Evolutionary conservation across 2,329 filamentous ascomycete species (phyloP).

Genomic region (Cladophialophora exuberans): DNA sequence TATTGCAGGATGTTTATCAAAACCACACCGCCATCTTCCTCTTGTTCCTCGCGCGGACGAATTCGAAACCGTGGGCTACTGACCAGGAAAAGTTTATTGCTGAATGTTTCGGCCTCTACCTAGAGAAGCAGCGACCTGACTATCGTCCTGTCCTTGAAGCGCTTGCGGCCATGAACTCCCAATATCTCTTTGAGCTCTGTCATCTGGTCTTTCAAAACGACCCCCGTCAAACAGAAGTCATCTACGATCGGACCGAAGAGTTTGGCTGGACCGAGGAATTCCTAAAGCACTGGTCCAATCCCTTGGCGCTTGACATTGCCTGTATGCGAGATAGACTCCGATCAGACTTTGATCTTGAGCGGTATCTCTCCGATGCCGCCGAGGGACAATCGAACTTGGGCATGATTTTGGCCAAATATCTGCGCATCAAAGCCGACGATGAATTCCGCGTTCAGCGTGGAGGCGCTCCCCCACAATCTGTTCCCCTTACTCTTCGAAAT

Average conservation of each 20-base stretch:
- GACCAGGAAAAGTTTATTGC: constrained; percentile 54
- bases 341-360: constrained; percentile 63
- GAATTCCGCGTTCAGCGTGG: constrained; percentile 76
- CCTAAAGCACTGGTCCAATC: constrained; percentile 71
- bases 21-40: constrained; percentile 54
- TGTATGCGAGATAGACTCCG: constrained; percentile 81
- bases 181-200: constrained; percentile 81
- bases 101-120: constrained; percentile 72
- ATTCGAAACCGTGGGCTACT: constrained; percentile 52
- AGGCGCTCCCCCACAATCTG: constrained; percentile 67
- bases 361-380: constrained; percentile 71
- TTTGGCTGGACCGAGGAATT: constrained; percentile 85
- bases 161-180: constrained; percentile 85
- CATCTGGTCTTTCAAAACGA: constrained; percentile 74
- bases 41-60: constrained; percentile 50
- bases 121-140: constrained; percentile 75
- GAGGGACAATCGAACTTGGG: constrained; percentile 30
- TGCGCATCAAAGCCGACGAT: constrained; percentile 80
- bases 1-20: constrained; percentile 65
- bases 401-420: constrained; percentile 71
- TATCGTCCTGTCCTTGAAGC: constrained; percentile 90
- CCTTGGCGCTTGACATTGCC: constrained; percentile 84
- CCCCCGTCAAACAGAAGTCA: constrained; percentile 67
- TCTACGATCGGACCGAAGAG: constrained; percentile 78
- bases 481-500: constrained; percentile 81